Evolutionary conservation across 805 yeast genomes (phyloP).

Genomic region (Hanseniaspora jakobsenii): DNA sequence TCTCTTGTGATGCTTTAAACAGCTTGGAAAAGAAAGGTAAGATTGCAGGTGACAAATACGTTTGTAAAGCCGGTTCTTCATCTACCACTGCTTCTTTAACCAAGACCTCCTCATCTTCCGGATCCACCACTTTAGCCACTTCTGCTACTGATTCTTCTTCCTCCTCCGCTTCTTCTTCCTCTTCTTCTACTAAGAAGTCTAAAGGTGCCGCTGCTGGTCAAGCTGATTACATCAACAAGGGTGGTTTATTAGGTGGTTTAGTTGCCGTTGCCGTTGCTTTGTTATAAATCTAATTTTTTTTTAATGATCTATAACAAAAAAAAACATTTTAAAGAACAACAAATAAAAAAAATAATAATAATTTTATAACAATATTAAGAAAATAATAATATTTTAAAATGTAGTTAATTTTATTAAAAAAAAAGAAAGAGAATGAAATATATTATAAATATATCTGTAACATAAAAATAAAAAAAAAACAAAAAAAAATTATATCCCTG

Average conservation of each 20-base stretch:
- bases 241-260: conserved; percentile 37
- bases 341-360: neutral
- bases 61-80: conserved; percentile 52
- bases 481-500: no score
- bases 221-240: conserved; percentile 25
- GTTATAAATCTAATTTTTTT: conserved; percentile 27
- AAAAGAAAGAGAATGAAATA: no score
- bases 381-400: no score
- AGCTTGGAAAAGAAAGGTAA: conserved; percentile 61
- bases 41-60: conserved; percentile 82
- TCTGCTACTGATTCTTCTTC: conserved; percentile 24
- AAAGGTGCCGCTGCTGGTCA: conserved; percentile 29
- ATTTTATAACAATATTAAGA: neutral
- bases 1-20: conserved; percentile 71
- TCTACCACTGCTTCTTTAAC: conserved; percentile 35
- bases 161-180: conserved; percentile 34
- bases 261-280: conserved; percentile 42
- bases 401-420: no score
- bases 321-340: neutral
- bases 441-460: no score
- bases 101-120: conserved; percentile 23
- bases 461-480: no score
- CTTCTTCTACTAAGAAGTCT: conserved; percentile 20
- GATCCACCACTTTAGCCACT: conserved; percentile 24
- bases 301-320: neutral